Evolutionary conservation across 176 grass and related monocot species (phyloP).

Genomic region (Carex myosuroides): DNA sequence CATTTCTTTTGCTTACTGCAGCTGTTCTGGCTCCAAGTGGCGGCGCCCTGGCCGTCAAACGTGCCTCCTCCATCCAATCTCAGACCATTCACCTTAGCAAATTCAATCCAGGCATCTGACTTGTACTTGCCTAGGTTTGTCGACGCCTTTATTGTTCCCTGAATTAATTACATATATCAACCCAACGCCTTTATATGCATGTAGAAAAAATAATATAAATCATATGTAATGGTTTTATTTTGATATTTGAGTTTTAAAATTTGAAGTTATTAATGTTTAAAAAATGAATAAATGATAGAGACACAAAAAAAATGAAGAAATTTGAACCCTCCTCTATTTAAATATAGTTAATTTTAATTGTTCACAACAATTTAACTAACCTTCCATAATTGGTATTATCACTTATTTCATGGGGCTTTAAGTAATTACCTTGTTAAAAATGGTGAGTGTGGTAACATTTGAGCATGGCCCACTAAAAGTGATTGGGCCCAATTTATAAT

Average conservation of each 20-base stretch:
- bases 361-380: neutral
- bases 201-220: no score
- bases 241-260: no score
- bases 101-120: slow-evolving; percentile 49
- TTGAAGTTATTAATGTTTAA: no score
- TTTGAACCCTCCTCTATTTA: no score
- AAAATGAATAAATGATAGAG: no score
- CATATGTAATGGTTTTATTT: no score
- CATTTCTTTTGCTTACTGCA: slow-evolving; percentile 51
- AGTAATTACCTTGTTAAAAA: slow-evolving; percentile 40
- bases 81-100: slow-evolving; percentile 34
- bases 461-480: slow-evolving; percentile 46
- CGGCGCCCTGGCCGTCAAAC: slow-evolving; percentile 60
- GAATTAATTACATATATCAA: neutral
- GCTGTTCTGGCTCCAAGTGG: slow-evolving; percentile 52
- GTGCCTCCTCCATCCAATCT: slow-evolving; percentile 38
- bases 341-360: neutral
- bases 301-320: no score
- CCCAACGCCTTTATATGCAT: no score
- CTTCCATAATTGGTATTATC: neutral
- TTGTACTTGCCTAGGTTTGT: slow-evolving; percentile 43
- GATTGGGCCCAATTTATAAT: slow-evolving; percentile 12
- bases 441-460: slow-evolving; percentile 31
- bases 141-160: slow-evolving; percentile 33
- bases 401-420: neutral